A percentile compares a stretch with the other conserved stretches of the same genome.
Evolutionary conservation across 2,329 filamentous ascomycete species (phyloP).

Genomic region (Trichoderma semiorbis): DNA sequence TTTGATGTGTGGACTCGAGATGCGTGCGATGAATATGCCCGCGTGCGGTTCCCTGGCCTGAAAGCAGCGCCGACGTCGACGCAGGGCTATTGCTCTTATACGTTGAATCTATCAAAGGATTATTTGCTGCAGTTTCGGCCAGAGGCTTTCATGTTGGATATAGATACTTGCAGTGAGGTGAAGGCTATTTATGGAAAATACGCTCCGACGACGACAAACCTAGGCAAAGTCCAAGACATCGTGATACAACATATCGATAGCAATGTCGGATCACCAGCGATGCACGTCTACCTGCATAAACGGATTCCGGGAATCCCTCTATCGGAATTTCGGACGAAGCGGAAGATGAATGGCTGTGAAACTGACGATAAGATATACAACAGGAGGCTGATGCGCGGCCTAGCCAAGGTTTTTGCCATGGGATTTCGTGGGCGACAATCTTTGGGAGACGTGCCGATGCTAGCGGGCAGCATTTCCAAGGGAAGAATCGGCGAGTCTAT

Average conservation of each 20-base stretch:
- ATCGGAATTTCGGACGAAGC: constrained; percentile 15
- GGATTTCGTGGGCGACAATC: constrained; percentile 32
- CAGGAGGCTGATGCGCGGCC: constrained; percentile 37
- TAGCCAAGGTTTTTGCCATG: constrained; percentile 40
- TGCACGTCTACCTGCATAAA: constrained; percentile 42
- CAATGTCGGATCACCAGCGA: background rate
- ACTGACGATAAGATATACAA: constrained; percentile 24
- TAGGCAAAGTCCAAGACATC: constrained; percentile 33
- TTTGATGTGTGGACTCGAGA: constrained; percentile 18
- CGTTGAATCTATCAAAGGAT: constrained; percentile 39
- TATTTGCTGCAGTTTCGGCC: constrained; percentile 49
- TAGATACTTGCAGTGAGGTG: constrained; percentile 36
- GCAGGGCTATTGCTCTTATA: constrained; percentile 54
- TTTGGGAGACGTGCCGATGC: background rate
- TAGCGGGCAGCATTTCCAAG: background rate
- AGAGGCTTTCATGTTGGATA: constrained; percentile 39
- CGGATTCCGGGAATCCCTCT: constrained; percentile 42
- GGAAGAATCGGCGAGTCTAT: constrained; percentile 42
- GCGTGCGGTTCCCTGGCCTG: constrained; percentile 30
- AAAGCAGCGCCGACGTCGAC: constrained; percentile 32
- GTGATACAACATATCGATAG: background rate
- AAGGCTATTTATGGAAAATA: constrained; percentile 38
- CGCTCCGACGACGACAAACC: constrained; percentile 40
- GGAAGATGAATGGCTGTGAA: background rate
- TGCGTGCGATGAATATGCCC: constrained; percentile 31